A percentile compares a stretch with the other conserved stretches of the same genome.
phyloP scores from a whole-genome alignment of 805 yeast species.

The Allodekkera sacchari region DNA sequence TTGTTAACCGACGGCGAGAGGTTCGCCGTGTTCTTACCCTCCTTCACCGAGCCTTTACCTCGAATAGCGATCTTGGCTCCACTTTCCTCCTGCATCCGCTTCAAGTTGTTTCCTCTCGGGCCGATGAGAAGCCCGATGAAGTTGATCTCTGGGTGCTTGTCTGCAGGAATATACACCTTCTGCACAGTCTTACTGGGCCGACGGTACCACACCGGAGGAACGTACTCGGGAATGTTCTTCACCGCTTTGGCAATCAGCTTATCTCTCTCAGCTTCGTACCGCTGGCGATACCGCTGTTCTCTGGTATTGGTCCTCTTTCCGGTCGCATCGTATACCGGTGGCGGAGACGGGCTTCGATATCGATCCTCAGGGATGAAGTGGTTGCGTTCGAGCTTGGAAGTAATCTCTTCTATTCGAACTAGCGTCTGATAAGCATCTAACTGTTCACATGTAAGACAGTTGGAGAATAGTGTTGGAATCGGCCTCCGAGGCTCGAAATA shows the following conservation, averaged over 20 bases:
- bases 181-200: constrained; percentile 60
- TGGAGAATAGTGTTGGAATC: constrained; percentile 11
- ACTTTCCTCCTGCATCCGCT: constrained; percentile 70
- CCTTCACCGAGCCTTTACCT: constrained; percentile 94
- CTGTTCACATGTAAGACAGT: constrained; percentile 63
- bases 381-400: constrained; percentile 45
- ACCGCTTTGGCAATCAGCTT: constrained; percentile 68
- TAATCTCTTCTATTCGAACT: constrained; percentile 74
- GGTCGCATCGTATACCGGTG: constrained; percentile 76
- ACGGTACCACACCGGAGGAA: constrained; percentile 72
- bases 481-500: constrained; percentile 5
- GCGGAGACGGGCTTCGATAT: constrained; percentile 73
- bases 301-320: constrained; percentile 87
- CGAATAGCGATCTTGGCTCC: constrained; percentile 88
- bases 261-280: constrained; percentile 73
- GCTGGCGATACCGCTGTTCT: constrained; percentile 53
- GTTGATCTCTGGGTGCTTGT: constrained; percentile 85
- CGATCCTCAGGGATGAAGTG: constrained; percentile 43
- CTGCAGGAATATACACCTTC: constrained; percentile 76
- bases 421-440: constrained; percentile 61
- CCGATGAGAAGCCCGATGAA: constrained; percentile 88
- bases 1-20: constrained; percentile 41
- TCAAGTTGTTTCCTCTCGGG: constrained; percentile 89
- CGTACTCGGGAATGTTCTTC: constrained; percentile 62
- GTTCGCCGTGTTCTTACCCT: constrained; percentile 58